These are phyloP conservation scores for Ascochyta viciae-villosae DNA, from an alignment of 2,329 filamentous ascomycete genomes.

Conservation along the genomic window DNA sequence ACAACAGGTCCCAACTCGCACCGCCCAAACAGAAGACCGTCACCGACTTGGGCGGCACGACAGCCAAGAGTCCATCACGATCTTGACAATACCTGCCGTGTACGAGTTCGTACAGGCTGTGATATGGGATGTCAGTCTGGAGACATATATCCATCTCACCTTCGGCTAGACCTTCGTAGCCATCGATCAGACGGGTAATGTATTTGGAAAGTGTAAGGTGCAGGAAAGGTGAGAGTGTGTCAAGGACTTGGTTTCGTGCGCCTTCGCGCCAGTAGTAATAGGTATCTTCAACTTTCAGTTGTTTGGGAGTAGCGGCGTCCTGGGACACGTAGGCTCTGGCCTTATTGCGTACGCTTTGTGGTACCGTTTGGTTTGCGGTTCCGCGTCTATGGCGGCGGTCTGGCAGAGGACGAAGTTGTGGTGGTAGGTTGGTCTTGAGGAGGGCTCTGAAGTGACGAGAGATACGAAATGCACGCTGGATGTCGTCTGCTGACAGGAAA, in stretches of 20 bases:
- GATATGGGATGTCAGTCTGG: conserved; percentile 3
- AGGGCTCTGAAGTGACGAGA: conserved; percentile 12
- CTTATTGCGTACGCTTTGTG: neutral
- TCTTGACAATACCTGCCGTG: neutral
- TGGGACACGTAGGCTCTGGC: neutral
- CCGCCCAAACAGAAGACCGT: conserved; percentile 3
- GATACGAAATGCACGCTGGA: conserved; percentile 7
- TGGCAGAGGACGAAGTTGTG: conserved; percentile 14
- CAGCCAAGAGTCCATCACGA: neutral
- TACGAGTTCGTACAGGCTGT: neutral
- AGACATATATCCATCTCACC: neutral
- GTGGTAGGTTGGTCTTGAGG: conserved; percentile 17
- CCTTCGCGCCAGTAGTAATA: conserved; percentile 23
- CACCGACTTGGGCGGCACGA: neutral
- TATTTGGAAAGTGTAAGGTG: conserved; percentile 9
- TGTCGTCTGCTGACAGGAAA: conserved; percentile 9
- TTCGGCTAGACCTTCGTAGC: conserved; percentile 1
- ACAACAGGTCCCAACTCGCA: conserved; percentile 3
- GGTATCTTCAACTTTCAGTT: conserved; percentile 9
- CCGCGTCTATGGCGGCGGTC: neutral
- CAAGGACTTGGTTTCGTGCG: conserved; percentile 8
- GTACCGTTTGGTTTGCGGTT: neutral
- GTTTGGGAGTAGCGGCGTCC: neutral
- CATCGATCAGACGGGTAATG: neutral
- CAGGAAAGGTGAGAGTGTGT: conserved; percentile 8